Percentiles rank a stretch among this genome's conserved stretches.
These are phyloP conservation scores for Astragalus glycyphyllos DNA, from an alignment of 306 rosid species.

Conservation along the genomic window DNA sequence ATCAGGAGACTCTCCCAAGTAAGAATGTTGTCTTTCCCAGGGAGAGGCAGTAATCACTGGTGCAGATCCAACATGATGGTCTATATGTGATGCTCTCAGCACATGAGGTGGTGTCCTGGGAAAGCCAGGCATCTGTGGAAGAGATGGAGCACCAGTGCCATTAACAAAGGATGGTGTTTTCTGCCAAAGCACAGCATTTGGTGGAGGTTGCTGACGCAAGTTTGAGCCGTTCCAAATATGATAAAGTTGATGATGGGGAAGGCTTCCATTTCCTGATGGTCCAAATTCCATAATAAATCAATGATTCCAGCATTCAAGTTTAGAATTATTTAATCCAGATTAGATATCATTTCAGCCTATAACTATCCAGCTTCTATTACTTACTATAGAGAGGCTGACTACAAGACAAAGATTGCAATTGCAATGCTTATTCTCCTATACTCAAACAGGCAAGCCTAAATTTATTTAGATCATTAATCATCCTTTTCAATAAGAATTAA, in stretches of 20 bases:
- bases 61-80: slow-evolving; percentile 83
- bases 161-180: slow-evolving; percentile 71
- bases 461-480: too few species aligned
- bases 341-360: slow-evolving; percentile 26
- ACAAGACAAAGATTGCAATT: slow-evolving; percentile 15
- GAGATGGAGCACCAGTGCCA: slow-evolving; percentile 59
- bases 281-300: slow-evolving; percentile 53
- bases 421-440: slow-evolving; percentile 24
- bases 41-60: slow-evolving; percentile 76
- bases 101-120: slow-evolving; percentile 66
- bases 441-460: slow-evolving; percentile 31
- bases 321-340: slow-evolving; percentile 27
- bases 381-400: slow-evolving; percentile 20
- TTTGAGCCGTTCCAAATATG: slow-evolving; percentile 66
- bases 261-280: slow-evolving; percentile 62
- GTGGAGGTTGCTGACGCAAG: slow-evolving; percentile 71
- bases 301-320: slow-evolving; percentile 23
- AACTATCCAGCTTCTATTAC: slow-evolving; percentile 39
- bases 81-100: slow-evolving; percentile 61
- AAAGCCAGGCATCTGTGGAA: slow-evolving; percentile 69
- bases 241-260: slow-evolving; percentile 65
- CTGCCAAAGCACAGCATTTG: slow-evolving; percentile 65
- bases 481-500: slow-evolving; percentile 1
- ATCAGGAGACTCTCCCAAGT: slow-evolving; percentile 74
- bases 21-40: slow-evolving; percentile 73